phyloP scores from a whole-genome alignment of 1,139 yeast species.

The Pichia sp. region DNA sequence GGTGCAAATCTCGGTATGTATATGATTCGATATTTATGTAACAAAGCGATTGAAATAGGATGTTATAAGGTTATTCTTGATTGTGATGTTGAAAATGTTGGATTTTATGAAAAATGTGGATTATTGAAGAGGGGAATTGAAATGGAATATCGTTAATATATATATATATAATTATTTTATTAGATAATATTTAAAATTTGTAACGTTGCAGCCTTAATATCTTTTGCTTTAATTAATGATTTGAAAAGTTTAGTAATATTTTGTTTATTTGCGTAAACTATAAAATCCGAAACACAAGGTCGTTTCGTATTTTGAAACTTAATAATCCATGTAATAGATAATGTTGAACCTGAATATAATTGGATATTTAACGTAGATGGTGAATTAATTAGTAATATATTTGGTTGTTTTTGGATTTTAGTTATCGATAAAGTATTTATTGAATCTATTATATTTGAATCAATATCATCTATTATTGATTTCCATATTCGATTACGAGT shows the following conservation, averaged over 20 bases:
- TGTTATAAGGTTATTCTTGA: conserved; percentile 89
- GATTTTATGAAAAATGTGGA: conserved; percentile 87
- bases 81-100: conserved; percentile 74
- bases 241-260: conserved; percentile 6
- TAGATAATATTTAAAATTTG: conserved; percentile 7
- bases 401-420: background rate
- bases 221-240: conserved; percentile 4
- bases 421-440: background rate
- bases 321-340: conserved; percentile 9
- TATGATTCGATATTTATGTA: conserved; percentile 57
- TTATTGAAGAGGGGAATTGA: conserved; percentile 61
- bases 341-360: background rate
- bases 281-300: conserved; percentile 10
- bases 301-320: background rate
- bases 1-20: conserved; percentile 74
- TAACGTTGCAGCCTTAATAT: conserved; percentile 10
- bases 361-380: conserved; percentile 1
- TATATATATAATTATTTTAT: background rate
- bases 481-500: conserved; percentile 10
- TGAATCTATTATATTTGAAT: background rate
- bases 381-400: conserved; percentile 5
- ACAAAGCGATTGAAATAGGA: conserved; percentile 52
- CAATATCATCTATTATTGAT: conserved; percentile 10
- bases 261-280: background rate
- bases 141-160: conserved; percentile 42